Percentiles rank a stretch among this genome's conserved stretches.
Evolutionary conservation across 2,329 filamentous ascomycete genomes (phyloP).

Genomic region (Chaetomium strumarium): DNA sequence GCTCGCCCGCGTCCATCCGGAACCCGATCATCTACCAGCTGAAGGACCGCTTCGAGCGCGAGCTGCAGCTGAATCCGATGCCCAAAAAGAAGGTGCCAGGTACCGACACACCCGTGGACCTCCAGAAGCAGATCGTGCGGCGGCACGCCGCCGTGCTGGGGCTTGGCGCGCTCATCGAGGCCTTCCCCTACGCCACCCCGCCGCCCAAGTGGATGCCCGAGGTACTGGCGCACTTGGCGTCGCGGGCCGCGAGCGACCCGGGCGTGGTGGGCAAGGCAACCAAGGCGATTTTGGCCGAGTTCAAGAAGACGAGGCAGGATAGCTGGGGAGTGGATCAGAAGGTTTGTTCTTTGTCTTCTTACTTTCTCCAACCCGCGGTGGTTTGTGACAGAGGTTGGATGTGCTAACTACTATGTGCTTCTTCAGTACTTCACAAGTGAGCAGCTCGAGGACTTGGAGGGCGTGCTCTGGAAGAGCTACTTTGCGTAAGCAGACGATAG

Average conservation of each 20-base stretch:
- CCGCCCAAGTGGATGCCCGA: constrained; percentile 93
- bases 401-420: constrained; percentile 22
- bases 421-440: constrained; percentile 75
- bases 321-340: constrained; percentile 98
- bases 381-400: no score
- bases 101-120: constrained; percentile 64
- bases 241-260: constrained; percentile 78
- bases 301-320: constrained; percentile 99
- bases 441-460: constrained; percentile 90
- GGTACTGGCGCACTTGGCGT: constrained; percentile 77
- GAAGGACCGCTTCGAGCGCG: constrained; percentile 70
- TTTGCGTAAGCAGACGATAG: constrained; percentile 59
- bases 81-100: constrained; percentile 63
- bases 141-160: constrained; percentile 90
- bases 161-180: constrained; percentile 83
- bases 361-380: background rate
- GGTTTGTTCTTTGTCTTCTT: constrained; percentile 49
- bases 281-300: constrained; percentile 88
- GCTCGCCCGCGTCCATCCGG: constrained; percentile 76
- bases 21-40: constrained; percentile 70
- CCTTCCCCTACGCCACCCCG: constrained; percentile 92
- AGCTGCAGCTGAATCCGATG: constrained; percentile 78
- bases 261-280: constrained; percentile 94
- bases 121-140: constrained; percentile 70
- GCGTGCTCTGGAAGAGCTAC: constrained; percentile 99